These are phyloP conservation scores for Pichia sp. DNA, from an alignment of 1,139 yeast species.

Conservation along the genomic window DNA sequence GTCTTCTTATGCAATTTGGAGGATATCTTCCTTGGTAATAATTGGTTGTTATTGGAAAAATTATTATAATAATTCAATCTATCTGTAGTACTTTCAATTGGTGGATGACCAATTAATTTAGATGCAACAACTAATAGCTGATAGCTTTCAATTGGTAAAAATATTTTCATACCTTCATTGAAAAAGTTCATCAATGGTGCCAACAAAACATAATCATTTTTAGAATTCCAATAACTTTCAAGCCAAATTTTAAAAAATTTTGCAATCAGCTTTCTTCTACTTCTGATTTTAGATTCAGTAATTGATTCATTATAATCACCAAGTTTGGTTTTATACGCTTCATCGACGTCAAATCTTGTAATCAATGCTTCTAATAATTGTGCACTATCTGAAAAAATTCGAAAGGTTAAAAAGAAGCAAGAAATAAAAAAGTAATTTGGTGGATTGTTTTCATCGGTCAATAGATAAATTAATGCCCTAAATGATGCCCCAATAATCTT, in stretches of 20 bases:
- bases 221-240: constrained; percentile 76
- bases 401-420: constrained; percentile 74
- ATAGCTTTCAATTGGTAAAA: constrained; percentile 60
- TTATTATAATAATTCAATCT: constrained; percentile 26
- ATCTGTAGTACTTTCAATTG: constrained; percentile 28
- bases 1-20: constrained; percentile 28
- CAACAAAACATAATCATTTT: constrained; percentile 51
- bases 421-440: constrained; percentile 66
- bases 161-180: constrained; percentile 58
- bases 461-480: constrained; percentile 61
- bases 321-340: constrained; percentile 30
- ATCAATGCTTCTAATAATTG: constrained; percentile 69
- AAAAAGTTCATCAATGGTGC: constrained; percentile 71
- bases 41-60: constrained; percentile 31
- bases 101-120: constrained; percentile 35
- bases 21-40: constrained; percentile 41
- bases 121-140: constrained; percentile 58
- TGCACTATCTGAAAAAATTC: constrained; percentile 64
- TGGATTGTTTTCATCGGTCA: constrained; percentile 68
- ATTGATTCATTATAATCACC: constrained; percentile 33
- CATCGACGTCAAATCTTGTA: constrained; percentile 53
- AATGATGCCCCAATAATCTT: constrained; percentile 70
- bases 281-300: constrained; percentile 47
- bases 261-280: constrained; percentile 61
- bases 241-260: constrained; percentile 75